Evolutionary conservation across 2,329 filamentous ascomycete genomes (phyloP).

Genomic region (Alternaria burnsii): DNA sequence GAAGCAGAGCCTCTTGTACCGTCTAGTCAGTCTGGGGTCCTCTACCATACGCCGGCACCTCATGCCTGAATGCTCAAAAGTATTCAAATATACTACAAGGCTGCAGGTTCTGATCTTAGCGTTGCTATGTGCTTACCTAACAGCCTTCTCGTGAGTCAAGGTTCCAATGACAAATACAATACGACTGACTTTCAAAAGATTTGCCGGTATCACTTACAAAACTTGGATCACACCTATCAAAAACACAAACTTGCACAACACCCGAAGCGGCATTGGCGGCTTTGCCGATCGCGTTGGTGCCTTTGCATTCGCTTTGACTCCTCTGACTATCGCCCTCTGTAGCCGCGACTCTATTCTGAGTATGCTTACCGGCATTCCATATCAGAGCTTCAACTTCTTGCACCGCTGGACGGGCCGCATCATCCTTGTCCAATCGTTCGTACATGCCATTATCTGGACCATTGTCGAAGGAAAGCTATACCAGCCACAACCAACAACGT

Average conservation of each 20-base stretch:
- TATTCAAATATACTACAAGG: slow-evolving; percentile 10
- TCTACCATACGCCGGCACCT: slow-evolving; percentile 1
- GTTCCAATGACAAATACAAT: background rate
- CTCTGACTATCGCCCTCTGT: slow-evolving; percentile 12
- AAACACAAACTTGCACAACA: slow-evolving; percentile 9
- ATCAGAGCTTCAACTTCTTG: slow-evolving; percentile 15
- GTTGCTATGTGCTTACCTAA: slow-evolving; percentile 13
- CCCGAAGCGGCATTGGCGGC: slow-evolving; percentile 10
- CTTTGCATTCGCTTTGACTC: slow-evolving; percentile 14
- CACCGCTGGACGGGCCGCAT: slow-evolving; percentile 17
- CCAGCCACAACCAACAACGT: slow-evolving; percentile 12
- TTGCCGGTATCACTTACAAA: slow-evolving; percentile 14
- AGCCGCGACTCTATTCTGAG: slow-evolving; percentile 15
- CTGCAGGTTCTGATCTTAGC: slow-evolving; percentile 11
- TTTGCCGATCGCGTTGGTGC: background rate
- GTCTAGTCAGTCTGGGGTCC: slow-evolving; percentile 3
- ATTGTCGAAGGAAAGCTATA: slow-evolving; percentile 15
- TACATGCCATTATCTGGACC: slow-evolving; percentile 14
- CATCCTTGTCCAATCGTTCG: slow-evolving; percentile 11
- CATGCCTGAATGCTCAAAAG: background rate
- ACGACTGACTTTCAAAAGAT: background rate
- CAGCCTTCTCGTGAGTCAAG: slow-evolving; percentile 6
- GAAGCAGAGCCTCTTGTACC: slow-evolving; percentile 10
- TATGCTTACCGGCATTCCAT: slow-evolving; percentile 13
- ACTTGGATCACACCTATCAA: slow-evolving; percentile 13